phyloP scores from a whole-genome alignment of 345 rosid genomes.

The Camelina laxa region DNA sequence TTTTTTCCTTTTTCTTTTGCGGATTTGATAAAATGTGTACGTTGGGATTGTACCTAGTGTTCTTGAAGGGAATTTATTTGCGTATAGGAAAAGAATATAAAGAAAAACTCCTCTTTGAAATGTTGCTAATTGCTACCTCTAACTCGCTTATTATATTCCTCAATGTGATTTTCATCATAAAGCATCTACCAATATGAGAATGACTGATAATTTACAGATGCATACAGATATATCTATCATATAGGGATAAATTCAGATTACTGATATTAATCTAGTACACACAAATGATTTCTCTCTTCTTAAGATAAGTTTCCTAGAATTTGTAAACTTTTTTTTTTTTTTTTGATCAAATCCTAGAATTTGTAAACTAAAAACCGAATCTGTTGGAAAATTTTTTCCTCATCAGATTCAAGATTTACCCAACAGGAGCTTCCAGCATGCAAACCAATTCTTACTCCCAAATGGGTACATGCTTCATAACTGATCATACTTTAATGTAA shows the following conservation, averaged over 20 bases:
- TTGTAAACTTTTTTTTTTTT: too few relatives aligned
- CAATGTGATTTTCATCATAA: too few relatives aligned
- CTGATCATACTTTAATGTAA: slow-evolving; percentile 4
- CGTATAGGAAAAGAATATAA: neutral
- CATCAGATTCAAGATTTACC: slow-evolving; percentile 81
- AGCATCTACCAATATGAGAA: neutral
- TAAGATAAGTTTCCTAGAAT: too few relatives aligned
- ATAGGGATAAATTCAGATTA: neutral
- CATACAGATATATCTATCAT: neutral
- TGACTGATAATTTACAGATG: neutral
- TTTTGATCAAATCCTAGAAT: too few relatives aligned
- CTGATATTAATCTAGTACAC: slow-evolving; percentile 2
- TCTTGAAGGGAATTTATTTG: neutral
- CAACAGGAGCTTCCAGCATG: slow-evolving; percentile 96
- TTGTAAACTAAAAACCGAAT: neutral
- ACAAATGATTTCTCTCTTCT: too few relatives aligned
- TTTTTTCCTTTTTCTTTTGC: neutral
- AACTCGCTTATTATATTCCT: neutral
- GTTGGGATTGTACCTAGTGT: slow-evolving; percentile 9
- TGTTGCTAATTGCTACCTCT: neutral
- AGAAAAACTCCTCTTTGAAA: neutral
- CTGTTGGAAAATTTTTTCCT: neutral
- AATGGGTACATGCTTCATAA: slow-evolving; percentile 62
- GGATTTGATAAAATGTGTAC: neutral
- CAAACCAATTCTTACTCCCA: slow-evolving; percentile 89